A percentile compares a stretch with the other conserved stretches of the same genome.
Conservation (phyloP, 2,329 filamentous ascomycete genomes). For the Graphilbum ipis-grandicollis region DNA sequence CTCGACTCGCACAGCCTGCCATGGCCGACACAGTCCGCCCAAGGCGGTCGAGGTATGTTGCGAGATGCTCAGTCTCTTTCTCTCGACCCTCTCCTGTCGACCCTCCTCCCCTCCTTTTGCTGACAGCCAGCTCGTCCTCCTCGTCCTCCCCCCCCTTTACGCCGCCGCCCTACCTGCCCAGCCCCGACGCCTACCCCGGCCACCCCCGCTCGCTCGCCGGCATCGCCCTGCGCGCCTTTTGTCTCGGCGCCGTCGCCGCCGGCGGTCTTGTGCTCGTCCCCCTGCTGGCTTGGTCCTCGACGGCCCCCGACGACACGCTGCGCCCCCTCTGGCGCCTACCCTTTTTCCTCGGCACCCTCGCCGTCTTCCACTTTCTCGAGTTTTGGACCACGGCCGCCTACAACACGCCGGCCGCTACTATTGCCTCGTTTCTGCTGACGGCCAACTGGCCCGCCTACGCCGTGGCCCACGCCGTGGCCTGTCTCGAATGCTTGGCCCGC, state of each 20-base stretch:
- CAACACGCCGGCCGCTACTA: slow-evolving; percentile 57
- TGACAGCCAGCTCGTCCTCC: neutral
- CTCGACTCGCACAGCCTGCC: neutral
- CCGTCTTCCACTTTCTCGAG: slow-evolving; percentile 87
- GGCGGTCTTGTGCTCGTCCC: slow-evolving; percentile 11
- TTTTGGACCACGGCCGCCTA: slow-evolving; percentile 78
- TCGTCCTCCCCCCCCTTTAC: neutral
- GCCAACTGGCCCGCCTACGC: slow-evolving; percentile 76
- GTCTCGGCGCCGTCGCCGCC: slow-evolving; percentile 28
- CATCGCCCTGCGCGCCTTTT: slow-evolving; percentile 39
- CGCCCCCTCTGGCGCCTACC: slow-evolving; percentile 42
- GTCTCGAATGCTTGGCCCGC: slow-evolving; percentile 53
- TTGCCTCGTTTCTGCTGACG: slow-evolving; percentile 66
- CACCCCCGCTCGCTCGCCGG: slow-evolving; percentile 39
- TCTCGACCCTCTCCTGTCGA: neutral
- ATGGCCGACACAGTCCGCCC: neutral
- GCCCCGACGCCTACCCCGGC: slow-evolving; percentile 21
- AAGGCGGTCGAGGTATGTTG: neutral
- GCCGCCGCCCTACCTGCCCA: slow-evolving; percentile 12
- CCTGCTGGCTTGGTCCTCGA: slow-evolving; percentile 13
- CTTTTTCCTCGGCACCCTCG: slow-evolving; percentile 52
- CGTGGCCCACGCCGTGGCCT: slow-evolving; percentile 60
- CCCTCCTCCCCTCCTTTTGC: neutral
- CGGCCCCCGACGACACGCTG: slow-evolving; percentile 12
- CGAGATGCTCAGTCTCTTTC: neutral